phyloP scores from a whole-genome alignment of 169 alveolate genomes.

The Cryptosporidium sp. region DNA sequence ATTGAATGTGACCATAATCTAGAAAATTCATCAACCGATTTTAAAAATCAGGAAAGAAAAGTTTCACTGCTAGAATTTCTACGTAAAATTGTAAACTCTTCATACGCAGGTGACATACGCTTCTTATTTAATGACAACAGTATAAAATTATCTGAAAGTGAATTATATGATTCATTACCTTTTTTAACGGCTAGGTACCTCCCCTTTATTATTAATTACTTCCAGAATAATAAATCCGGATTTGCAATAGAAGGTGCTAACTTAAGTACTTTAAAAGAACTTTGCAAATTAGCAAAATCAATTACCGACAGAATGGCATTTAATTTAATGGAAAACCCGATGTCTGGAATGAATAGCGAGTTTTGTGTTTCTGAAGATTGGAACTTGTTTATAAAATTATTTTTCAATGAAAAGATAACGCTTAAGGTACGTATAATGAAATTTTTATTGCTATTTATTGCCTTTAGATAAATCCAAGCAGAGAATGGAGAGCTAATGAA shows the following conservation, averaged over 20 bases:
- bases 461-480: conserved; percentile 19
- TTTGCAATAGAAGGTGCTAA: neutral
- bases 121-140: conserved; percentile 6
- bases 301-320: neutral
- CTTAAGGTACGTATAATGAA: conserved; percentile 20
- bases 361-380: conserved; percentile 4
- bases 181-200: conserved; percentile 34
- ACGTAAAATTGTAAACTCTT: neutral
- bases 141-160: conserved; percentile 1
- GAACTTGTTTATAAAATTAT: conserved; percentile 21
- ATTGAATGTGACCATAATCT: neutral
- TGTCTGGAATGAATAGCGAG: conserved; percentile 58
- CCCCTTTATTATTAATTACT: conserved; percentile 31
- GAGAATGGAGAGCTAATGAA: conserved; percentile 29
- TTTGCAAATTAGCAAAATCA: conserved; percentile 2
- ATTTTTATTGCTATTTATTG: neutral
- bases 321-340: neutral
- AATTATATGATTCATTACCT: conserved; percentile 45
- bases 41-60: neutral
- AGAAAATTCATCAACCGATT: neutral
- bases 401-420: neutral
- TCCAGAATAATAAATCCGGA: neutral
- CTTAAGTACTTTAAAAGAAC: neutral
- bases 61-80: conserved; percentile 23
- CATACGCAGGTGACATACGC: conserved; percentile 58